phyloP scores from a whole-genome alignment of 768 basidiomycete genomes.

The Postia placenta region DNA sequence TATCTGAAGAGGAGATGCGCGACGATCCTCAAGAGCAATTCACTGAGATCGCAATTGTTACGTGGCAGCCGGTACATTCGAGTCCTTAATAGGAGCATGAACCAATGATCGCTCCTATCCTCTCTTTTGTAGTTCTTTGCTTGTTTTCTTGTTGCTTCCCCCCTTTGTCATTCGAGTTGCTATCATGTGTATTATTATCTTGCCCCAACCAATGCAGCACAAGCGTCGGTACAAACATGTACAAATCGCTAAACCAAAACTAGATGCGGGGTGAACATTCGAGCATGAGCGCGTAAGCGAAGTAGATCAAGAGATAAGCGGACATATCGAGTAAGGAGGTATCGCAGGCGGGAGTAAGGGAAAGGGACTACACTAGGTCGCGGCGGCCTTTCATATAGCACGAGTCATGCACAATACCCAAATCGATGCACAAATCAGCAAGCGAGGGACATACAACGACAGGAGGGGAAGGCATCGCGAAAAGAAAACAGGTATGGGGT shows the following conservation, averaged over 20 bases:
- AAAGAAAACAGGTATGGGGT: not conserved
- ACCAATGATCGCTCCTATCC: not conserved
- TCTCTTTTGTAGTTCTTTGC: not conserved
- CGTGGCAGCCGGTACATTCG: not conserved
- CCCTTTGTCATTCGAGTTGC: not conserved
- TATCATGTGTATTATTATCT: not conserved
- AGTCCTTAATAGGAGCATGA: not conserved
- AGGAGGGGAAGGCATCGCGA: not conserved
- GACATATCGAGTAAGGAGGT: not conserved
- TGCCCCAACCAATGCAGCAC: not conserved
- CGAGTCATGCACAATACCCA: not conserved
- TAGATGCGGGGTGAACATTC: not conserved
- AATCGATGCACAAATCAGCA: not conserved
- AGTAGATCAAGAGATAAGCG: not conserved
- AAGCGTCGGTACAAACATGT: not conserved
- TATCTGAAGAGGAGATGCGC: not conserved
- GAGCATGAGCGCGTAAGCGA: not conserved
- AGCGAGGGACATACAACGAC: not conserved
- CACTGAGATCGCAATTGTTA: not conserved
- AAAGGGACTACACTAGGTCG: not conserved
- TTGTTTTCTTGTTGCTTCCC: not conserved
- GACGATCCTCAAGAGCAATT: not conserved
- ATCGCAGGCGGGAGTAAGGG: not conserved
- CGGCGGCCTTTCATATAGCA: not conserved
- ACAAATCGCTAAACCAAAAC: not conserved